Evolutionary conservation across 306 rosid species (phyloP).

Genomic region (Sicyos edulis): DNA sequence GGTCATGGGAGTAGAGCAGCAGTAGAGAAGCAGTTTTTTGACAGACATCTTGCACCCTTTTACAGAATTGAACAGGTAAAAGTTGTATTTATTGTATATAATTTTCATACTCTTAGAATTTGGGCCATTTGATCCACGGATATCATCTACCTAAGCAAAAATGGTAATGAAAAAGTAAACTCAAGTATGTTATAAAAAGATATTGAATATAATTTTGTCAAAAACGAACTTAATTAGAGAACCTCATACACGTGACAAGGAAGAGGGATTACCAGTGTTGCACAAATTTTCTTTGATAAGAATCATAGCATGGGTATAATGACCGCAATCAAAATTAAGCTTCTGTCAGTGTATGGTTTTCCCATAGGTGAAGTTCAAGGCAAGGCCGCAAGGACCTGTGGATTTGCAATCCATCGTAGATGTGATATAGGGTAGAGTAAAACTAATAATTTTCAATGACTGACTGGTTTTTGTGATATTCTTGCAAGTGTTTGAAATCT

Average conservation of each 20-base stretch:
- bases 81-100: not conserved
- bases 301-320: not conserved
- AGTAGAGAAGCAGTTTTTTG: conserved; percentile 79
- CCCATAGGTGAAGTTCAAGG: not conserved
- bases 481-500: not conserved
- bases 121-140: not conserved
- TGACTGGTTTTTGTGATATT: not conserved
- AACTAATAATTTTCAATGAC: not conserved
- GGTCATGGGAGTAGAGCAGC: conserved; percentile 95
- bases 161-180: not conserved
- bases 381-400: not conserved
- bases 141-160: not conserved
- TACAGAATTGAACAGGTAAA: conserved; percentile 91
- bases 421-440: not conserved
- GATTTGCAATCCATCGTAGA: not conserved
- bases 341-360: conserved; percentile 3
- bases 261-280: not conserved
- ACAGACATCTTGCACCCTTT: conserved; percentile 88
- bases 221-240: not conserved
- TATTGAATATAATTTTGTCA: not conserved
- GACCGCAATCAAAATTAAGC: not conserved
- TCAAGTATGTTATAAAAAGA: not conserved
- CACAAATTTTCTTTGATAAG: not conserved
- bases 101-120: conserved; percentile 6
- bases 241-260: not conserved